Base-by-base conservation (phyloP, 495 filamentous ascomycete species). In the Penicillium turbatum region DNA sequence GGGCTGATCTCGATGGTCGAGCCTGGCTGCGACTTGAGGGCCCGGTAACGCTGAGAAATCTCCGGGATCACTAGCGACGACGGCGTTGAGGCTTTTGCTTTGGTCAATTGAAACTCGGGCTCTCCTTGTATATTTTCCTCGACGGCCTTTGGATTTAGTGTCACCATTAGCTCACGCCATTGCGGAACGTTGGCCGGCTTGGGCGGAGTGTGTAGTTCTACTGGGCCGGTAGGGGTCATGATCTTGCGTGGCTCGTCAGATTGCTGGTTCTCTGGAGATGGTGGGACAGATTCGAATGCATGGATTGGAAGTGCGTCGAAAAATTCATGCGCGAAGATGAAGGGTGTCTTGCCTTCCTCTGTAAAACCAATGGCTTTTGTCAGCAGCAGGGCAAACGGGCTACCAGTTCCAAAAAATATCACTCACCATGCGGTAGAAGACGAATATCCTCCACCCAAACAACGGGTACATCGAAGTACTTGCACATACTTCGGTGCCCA, bases 261-360 rank as follows among this genome's bases (percentile, higher is more conserved):
- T 16, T 49, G 43, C 51, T 66, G 59, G 53, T 71, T 70, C 49
- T 71, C 67, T 8, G 62, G 63, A 16, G 70, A 39, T 13, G 77
- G 69, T 27, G 77, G 68, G 30, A 90, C 70, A 21, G 85, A 85
- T 64, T 96, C 85, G 69, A 98, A 98, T 54, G 90, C 87, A 70
- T 98, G 90, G 62, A 98, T 96, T 34, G 93, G 93, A 6, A 97
- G 86, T n/a, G 93, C 93, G 63, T 98, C 93, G 70, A 98, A 97
- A 77, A 98, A 97, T 66, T 98, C 93, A 66, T 98, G 93, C 10
- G 92, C 93, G 32, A 97, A 80, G 45, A 97, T 93, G 70, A 96
- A 93, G 1, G 93, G 92, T 13, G 84, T 88, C 60, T 89, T 90
- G 55, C 74, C 54, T 76, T 70, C 62, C 77, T 64, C 69, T 65